phyloP scores from a whole-genome alignment of 2,329 filamentous ascomycete species.

The Tolypocladium inflatum region DNA sequence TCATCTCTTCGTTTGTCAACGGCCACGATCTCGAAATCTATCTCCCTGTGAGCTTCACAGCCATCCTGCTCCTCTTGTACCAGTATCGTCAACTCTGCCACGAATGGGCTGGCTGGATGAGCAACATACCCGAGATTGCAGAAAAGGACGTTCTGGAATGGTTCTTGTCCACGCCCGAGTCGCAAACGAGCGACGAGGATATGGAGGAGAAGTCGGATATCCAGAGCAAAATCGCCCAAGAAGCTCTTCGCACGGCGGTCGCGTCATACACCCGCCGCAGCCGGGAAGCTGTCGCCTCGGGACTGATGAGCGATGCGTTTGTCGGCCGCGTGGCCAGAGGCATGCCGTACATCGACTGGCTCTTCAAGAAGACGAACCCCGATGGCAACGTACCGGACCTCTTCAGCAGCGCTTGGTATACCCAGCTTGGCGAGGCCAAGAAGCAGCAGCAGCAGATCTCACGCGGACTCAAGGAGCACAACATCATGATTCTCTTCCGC shows the following conservation, averaged over 20 bases:
- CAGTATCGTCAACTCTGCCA: conserved; percentile 43
- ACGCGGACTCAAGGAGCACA: conserved; percentile 27
- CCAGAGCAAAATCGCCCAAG: conserved; percentile 9
- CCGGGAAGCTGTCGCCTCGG: not conserved
- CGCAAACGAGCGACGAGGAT: conserved; percentile 4
- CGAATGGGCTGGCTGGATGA: conserved; percentile 50
- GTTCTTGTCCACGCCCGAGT: conserved; percentile 25
- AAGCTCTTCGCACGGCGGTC: conserved; percentile 25
- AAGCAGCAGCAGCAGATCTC: conserved; percentile 23
- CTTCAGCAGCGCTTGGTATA: conserved; percentile 25
- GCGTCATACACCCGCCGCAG: conserved; percentile 13
- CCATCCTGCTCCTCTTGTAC: conserved; percentile 39
- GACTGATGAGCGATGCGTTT: conserved; percentile 2
- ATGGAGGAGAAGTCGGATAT: conserved; percentile 7
- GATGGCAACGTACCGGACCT: conserved; percentile 15
- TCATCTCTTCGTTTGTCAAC: conserved; percentile 42
- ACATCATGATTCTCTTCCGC: conserved; percentile 25
- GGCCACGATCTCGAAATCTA: conserved; percentile 47
- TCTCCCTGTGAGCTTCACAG: conserved; percentile 41
- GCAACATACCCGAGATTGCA: conserved; percentile 36
- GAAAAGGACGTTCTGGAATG: conserved; percentile 40
- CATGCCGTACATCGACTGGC: conserved; percentile 24
- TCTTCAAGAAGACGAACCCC: conserved; percentile 21
- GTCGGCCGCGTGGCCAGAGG: conserved; percentile 14
- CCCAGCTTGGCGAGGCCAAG: conserved; percentile 21